These are phyloP conservation scores for Carnegiea gigantea DNA, from an alignment of 179 eudicot species.

Conservation along the genomic window DNA sequence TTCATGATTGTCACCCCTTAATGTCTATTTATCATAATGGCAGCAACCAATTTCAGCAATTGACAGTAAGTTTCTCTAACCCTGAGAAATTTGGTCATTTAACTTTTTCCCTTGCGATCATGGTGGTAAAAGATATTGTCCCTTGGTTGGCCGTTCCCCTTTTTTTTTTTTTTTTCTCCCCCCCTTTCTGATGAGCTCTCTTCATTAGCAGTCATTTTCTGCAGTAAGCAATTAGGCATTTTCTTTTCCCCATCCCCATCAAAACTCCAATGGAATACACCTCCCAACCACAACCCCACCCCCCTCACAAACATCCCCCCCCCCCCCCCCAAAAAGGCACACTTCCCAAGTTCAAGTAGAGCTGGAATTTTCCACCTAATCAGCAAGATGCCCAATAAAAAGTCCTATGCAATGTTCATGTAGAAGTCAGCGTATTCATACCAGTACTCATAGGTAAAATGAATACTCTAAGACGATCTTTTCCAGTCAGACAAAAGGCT, in stretches of 20 bases:
- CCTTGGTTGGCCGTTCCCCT: background rate
- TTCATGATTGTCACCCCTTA: constrained; percentile 18
- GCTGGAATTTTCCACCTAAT: background rate
- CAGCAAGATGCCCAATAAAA: background rate
- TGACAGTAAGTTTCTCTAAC: constrained; percentile 31
- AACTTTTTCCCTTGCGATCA: constrained; percentile 10
- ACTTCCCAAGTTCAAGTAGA: background rate
- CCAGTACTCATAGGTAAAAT: constrained; percentile 13
- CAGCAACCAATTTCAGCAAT: constrained; percentile 31
- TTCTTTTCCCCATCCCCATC: background rate
- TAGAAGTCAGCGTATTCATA: constrained; percentile 10
- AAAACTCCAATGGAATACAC: constrained; percentile 8
- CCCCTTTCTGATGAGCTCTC: background rate
- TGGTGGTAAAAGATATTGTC: background rate
- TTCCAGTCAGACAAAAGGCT: constrained; percentile 20
- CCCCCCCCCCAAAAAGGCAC: background rate
- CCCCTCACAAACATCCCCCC: background rate
- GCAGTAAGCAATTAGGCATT: background rate
- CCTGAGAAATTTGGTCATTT: constrained; percentile 1
- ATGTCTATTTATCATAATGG: constrained; percentile 17
- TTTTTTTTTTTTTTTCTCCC: no score
- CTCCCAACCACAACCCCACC: background rate
- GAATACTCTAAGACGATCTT: constrained; percentile 7
- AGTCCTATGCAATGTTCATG: background rate
- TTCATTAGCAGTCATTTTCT: constrained; percentile 15